Percentiles rank a stretch among this genome's conserved stretches.
Evolutionary conservation across 2,329 filamentous ascomycete genomes (phyloP).

Genomic region (Sporothrix euskadiensis): DNA sequence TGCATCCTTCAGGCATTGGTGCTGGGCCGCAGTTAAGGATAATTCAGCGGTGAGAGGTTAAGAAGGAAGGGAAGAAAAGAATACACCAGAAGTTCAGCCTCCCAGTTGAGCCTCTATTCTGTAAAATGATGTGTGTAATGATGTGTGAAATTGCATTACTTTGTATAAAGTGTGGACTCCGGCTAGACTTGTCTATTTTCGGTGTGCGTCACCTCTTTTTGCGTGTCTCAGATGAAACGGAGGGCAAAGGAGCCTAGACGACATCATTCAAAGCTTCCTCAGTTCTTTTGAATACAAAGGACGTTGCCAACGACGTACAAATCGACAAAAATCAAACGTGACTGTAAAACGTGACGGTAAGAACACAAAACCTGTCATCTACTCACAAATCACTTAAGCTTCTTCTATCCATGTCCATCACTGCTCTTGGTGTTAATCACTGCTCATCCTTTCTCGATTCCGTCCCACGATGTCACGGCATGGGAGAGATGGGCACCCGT

Average conservation of each 20-base stretch:
- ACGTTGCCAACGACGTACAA: neutral
- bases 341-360: neutral
- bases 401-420: neutral
- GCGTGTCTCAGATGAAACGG: no score
- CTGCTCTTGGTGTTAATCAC: no score
- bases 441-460: neutral
- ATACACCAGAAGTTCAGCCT: neutral
- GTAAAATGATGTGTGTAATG: no score
- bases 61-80: neutral
- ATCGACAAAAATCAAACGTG: neutral
- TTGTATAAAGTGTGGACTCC: neutral
- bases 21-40: neutral
- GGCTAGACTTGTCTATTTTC: neutral
- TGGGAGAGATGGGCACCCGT: neutral
- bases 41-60: neutral
- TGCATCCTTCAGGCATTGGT: neutral
- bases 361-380: neutral
- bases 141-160: neutral
- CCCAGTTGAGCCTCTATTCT: neutral
- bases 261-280: neutral
- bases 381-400: neutral
- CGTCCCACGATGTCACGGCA: neutral
- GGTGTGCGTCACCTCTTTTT: neutral
- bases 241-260: no score
- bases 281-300: neutral